Evolutionary conservation across 2,329 filamentous ascomycete genomes (phyloP), one percentile per base, ranked within the genome.

Genomic region (Metarhizium brunneum): DNA sequence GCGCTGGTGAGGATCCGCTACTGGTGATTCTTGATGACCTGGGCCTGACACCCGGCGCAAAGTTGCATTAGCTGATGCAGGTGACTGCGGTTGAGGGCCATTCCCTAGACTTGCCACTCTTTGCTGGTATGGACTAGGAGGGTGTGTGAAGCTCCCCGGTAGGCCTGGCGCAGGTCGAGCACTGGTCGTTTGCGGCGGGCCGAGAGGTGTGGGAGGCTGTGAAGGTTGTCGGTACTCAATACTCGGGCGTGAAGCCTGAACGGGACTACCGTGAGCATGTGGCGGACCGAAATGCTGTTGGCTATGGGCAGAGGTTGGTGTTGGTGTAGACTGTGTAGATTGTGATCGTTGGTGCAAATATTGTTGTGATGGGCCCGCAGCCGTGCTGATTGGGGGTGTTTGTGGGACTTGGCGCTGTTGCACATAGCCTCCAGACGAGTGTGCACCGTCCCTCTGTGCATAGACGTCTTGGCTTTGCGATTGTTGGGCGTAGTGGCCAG

Each of bases 91-190:
- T 58, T 73, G 66, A 60, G 69, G 67, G 29, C 56, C 57, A 60
- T 62, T 61, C 53, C 65, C 55, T 50, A 65, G 47, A 56, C 66
- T 65, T 52, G 66, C 62, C 54, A 68, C 60, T 40, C 67, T 79
- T 72, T 82, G 80, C 64, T 82, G 79, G 65, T 82, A 84, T n/a
- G 82, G 81, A 63, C 82, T 85, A 16, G 78, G 69, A 43, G 81
- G 80, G 36, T 73, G 81, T 58, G 70, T 68, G 68, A 75, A 77
- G 60, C 63, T 64, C 62, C 51, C 66, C 62, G 47, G 76, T 70
- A 53, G 76, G 69, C 61, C 76, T 75, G 59, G 75, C 70, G 60
- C 73, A 73, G 45, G 64, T 11, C 57, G 54, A 32, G 38, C 25
- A 43, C 20, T 65, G 25, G 69, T 65, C 25, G 74, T 69, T 61